Evolutionary conservation across 495 filamentous ascomycete species (phyloP), one percentile per base, ranked within the genome.

Genomic region (Acidiella bohemica): DNA sequence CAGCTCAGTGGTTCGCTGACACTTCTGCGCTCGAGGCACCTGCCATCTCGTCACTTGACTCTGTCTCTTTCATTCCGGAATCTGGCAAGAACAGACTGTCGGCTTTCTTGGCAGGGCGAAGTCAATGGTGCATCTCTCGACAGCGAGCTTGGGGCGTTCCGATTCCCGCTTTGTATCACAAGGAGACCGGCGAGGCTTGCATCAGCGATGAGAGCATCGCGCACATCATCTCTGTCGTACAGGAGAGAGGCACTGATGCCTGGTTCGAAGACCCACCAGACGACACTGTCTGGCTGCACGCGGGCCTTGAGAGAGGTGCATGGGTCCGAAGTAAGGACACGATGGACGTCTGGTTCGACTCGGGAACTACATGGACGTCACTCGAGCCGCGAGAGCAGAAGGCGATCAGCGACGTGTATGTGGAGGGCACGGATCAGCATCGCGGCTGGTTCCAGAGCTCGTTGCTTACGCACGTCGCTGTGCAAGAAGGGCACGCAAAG

Each of bases 271-370:
- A 94, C 47, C 63, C 69, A 25, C 67, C 70, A 12, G 68, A 84
- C 50, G 82, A 92, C 26, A 58, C 65, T 16, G 72, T 69, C 12
- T 95, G 86, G 86, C 64, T 85, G 38, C 76, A 75, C 11, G 59
- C 68, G 20, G 63, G 65, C 10, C 59, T 90, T 0, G 11, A 42
- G 14, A 38, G 61, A 39, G 59, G 62, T 2, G 42, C 44, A 10
- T 90, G 76, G 47, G 62, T 69, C 44, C 78, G 90, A 40, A 88
- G 90, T 14, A 79, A 64, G n/a, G 92, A 99, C 49, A 99, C 90
- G 0, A 96, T 99, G 90, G 90, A 99, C 61, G 90, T 99, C 17
- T 99, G 90, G 90, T 96, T 96, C 53, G 90, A 99, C 58, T 95
- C 88, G 49, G 90, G 90, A 5, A 94, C 83, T 36, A 94, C 82